These are phyloP conservation scores for Fraxinus floribunda DNA, from an alignment of 305 asterid genomes.

Conservation along the genomic window DNA sequence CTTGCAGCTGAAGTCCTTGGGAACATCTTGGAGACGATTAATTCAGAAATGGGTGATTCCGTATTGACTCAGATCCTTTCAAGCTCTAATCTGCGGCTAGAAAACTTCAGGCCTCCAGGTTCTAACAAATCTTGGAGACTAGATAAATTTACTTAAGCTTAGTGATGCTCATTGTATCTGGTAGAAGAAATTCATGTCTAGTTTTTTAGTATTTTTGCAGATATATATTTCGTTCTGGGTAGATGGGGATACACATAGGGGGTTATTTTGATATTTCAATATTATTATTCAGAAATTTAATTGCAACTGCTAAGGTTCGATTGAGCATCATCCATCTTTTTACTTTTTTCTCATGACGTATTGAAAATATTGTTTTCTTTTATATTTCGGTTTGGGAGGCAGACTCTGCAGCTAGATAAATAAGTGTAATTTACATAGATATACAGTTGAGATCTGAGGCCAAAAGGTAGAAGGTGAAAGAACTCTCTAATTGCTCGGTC, in stretches of 20 bases:
- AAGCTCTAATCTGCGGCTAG: slow-evolving; percentile 45
- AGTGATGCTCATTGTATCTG: background rate
- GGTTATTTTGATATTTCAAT: background rate
- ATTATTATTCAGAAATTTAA: background rate
- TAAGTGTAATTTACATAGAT: background rate
- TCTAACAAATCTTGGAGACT: slow-evolving; percentile 36
- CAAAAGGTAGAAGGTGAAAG: background rate
- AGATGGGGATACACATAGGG: background rate
- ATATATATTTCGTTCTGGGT: background rate
- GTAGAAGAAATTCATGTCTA: background rate
- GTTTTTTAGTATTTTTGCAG: background rate
- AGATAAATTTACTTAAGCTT: slow-evolving; percentile 44
- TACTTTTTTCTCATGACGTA: background rate
- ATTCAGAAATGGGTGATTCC: slow-evolving; percentile 61
- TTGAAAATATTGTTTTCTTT: background rate
- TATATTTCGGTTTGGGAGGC: background rate
- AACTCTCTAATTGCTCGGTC: background rate
- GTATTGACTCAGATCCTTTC: slow-evolving; percentile 49
- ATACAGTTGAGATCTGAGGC: background rate
- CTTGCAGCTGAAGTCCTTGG: slow-evolving; percentile 49
- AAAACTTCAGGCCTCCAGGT: slow-evolving; percentile 49
- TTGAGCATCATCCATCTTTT: background rate
- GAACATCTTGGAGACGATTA: slow-evolving; percentile 44
- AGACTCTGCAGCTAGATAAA: background rate
- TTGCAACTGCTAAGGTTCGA: background rate